Conservation (phyloP, 1,284 basidiomycete species). For the Vanrija sp. region DNA sequence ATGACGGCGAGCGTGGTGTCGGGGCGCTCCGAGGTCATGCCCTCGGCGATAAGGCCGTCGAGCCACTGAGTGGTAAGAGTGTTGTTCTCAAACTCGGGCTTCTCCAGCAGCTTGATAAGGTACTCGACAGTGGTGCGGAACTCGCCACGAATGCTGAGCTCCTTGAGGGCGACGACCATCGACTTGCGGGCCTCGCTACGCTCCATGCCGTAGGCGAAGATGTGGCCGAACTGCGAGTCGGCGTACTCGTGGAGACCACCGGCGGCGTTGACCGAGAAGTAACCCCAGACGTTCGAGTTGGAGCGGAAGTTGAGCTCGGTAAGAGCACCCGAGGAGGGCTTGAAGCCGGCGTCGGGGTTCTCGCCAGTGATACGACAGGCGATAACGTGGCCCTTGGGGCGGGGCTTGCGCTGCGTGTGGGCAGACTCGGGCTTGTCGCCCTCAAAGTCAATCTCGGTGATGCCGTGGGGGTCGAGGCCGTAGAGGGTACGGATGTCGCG, state of each 20-base stretch:
- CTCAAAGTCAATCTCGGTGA: conserved; percentile 94
- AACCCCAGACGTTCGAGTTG: conserved; percentile 98
- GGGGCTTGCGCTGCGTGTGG: conserved; percentile 88
- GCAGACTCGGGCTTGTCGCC: conserved; percentile 81
- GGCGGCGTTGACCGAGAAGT: conserved; percentile 94
- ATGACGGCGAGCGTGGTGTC: conserved; percentile 89
- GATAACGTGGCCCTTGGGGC: conserved; percentile 96
- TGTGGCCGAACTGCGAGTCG: conserved; percentile 97
- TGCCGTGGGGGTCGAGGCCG: conserved; percentile 80
- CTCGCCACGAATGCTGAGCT: conserved; percentile 96
- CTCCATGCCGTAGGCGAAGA: conserved; percentile 98
- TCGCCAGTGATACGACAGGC: conserved; percentile 99
- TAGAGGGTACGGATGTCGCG: conserved; percentile 95
- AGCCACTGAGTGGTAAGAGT: conserved; percentile 99
- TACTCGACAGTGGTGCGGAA: conserved; percentile 99
- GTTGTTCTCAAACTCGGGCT: conserved; percentile 95
- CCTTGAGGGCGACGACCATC: conserved; percentile 99
- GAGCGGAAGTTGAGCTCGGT: conserved; percentile 99
- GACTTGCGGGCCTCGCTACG: conserved; percentile 94
- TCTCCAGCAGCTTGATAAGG: conserved; percentile 93
- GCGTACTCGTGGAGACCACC: conserved; percentile 99
- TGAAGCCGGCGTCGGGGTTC: conserved; percentile 99
- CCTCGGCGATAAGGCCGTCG: conserved; percentile 88
- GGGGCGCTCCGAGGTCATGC: conserved; percentile 94
- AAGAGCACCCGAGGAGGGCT: conserved; percentile 92